Conservation (phyloP, 768 basidiomycete species). For the Calocybe indica region DNA sequence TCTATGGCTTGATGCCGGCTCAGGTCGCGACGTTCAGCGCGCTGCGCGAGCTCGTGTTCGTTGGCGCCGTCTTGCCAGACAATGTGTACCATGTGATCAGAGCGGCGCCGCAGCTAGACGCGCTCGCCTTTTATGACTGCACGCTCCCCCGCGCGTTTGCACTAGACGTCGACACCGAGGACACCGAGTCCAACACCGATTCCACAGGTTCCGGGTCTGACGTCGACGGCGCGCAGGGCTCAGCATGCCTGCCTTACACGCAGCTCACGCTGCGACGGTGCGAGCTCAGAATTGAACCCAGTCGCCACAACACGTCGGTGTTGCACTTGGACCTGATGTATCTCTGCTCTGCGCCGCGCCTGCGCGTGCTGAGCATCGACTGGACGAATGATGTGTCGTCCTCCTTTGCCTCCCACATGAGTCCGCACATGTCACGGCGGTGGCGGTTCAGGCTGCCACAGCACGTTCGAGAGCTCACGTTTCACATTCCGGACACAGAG, state of each 20-base stretch:
- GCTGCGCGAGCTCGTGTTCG: conserved; percentile 31
- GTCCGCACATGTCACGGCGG: conserved; percentile 4
- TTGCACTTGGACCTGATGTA: conserved; percentile 9
- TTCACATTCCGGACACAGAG: conserved; percentile 20
- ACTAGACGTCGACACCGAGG: background rate
- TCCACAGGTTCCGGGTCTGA: too few relatives aligned
- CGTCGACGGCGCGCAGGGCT: too few relatives aligned
- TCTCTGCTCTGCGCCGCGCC: conserved; percentile 28
- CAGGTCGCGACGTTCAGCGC: conserved; percentile 21
- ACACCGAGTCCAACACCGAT: too few relatives aligned
- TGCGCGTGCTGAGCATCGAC: conserved; percentile 36
- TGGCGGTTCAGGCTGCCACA: conserved; percentile 9
- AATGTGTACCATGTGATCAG: conserved; percentile 28
- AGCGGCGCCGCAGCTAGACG: conserved; percentile 28
- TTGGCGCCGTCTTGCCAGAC: conserved; percentile 28
- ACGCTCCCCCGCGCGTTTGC: conserved; percentile 22
- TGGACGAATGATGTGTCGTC: conserved; percentile 28
- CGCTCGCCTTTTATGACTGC: conserved; percentile 35
- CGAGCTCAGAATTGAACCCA: conserved; percentile 20
- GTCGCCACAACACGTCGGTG: conserved; percentile 9
- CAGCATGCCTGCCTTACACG: conserved; percentile 28
- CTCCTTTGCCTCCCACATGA: conserved; percentile 20
- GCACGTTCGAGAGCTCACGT: conserved; percentile 10
- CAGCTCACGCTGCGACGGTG: conserved; percentile 26
- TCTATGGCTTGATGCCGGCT: conserved; percentile 9